Base-by-base conservation (phyloP, 305 asterid genomes). In the Fraxinus greggii region DNA sequence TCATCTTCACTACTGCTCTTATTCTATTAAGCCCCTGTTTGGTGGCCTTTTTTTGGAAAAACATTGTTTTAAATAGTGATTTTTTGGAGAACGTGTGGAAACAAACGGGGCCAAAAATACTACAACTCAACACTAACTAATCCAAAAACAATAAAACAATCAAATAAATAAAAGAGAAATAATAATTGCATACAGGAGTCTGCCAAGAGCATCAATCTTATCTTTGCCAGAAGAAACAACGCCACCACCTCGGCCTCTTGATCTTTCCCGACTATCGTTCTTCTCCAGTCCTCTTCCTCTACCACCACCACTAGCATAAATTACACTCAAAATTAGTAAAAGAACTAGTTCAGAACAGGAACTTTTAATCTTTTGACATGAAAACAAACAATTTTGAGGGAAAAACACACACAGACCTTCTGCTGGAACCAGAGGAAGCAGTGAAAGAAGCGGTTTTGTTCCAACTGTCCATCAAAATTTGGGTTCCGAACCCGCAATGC, bases 191-290 rank as follows among this genome's bases (percentile, higher is more conserved):
- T 90, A 96, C 99, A 96, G 67, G 70, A 93, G 86, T 86, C 99
- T 87, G 75, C 99, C 98, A 84, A 96, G 95, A 76, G 97, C 94
- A 86, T 94, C 94, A 77, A 94, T 89, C 67, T 92, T 91, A 84
- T 96, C 94, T 69, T 86, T 87, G 33, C 90, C 97, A 13, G 86
- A 54, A 54, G 65, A 54, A 54, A n/a, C 26, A 2, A 9, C 9
- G 7, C 63, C 23, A 5, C 88, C 86, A 26, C 88, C 86, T 9
- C 86, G 85, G 67, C 82, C 88, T 80, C 76, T 78, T 7, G 78
- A 78, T 74, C 89, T 81, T 33, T 81, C 87, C 0, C 35, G 78
- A 69, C 72, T 78, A 72, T 81, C 93, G 69, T 78, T 89, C 81
- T 36, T 75, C 80, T 85, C 92, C 78, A 26, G n/a, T 70, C 91